Percentiles rank a stretch among this genome's conserved stretches.
phyloP scores from a whole-genome alignment of 805 yeast species.

The Suhomyces canberraensis region DNA sequence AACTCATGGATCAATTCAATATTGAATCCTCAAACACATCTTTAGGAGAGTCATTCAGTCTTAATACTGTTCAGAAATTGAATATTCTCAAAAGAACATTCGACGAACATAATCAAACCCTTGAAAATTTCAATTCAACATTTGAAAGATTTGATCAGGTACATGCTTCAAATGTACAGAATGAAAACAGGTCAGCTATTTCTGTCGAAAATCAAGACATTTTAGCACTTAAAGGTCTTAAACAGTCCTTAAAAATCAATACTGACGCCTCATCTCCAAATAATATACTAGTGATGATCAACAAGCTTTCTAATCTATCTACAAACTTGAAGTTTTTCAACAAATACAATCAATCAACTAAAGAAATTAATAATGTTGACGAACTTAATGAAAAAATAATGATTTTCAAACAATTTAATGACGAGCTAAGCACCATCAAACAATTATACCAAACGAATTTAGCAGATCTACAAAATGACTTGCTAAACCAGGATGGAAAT shows the following conservation, averaged over 20 bases:
- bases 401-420: slow-evolving; percentile 34
- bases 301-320: slow-evolving; percentile 28
- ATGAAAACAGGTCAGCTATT: neutral
- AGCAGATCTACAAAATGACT: slow-evolving; percentile 23
- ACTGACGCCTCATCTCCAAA: slow-evolving; percentile 4
- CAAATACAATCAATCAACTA: slow-evolving; percentile 34
- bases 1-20: slow-evolving; percentile 20
- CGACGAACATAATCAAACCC: slow-evolving; percentile 19
- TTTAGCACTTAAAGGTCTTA: slow-evolving; percentile 6
- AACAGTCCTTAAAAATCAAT: neutral
- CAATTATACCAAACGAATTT: slow-evolving; percentile 30
- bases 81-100: slow-evolving; percentile 18
- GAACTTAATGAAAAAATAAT: slow-evolving; percentile 35
- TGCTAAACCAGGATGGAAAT: slow-evolving; percentile 8
- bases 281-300: slow-evolving; percentile 23
- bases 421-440: slow-evolving; percentile 27
- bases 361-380: slow-evolving; percentile 20
- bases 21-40: slow-evolving; percentile 2
- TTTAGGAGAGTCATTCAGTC: slow-evolving; percentile 1
- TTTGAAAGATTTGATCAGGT: slow-evolving; percentile 27
- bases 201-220: slow-evolving; percentile 16
- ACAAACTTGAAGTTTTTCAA: slow-evolving; percentile 36
- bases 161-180: slow-evolving; percentile 1
- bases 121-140: slow-evolving; percentile 18
- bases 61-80: slow-evolving; percentile 15